phyloP scores from a whole-genome alignment of 805 yeast species.

The Yarrowia keelungensis region DNA sequence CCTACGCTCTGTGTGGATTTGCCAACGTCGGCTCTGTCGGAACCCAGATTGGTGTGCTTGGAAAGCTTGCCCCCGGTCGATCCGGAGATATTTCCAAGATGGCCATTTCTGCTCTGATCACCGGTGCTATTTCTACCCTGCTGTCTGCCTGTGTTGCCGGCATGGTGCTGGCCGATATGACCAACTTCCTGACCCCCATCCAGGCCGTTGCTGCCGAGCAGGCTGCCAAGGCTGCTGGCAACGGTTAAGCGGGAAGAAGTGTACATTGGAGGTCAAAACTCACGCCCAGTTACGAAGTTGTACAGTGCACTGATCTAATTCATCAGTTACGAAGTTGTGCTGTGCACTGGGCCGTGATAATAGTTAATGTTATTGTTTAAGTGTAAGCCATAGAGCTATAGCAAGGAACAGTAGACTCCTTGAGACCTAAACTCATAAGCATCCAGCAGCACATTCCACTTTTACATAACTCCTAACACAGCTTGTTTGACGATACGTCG shows the following conservation, averaged over 20 bases:
- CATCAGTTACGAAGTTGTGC: slow-evolving; percentile 26
- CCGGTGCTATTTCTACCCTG: slow-evolving; percentile 62
- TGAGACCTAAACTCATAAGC: too few relatives aligned
- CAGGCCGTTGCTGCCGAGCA: slow-evolving; percentile 34
- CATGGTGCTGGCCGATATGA: slow-evolving; percentile 63
- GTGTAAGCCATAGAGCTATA: too few relatives aligned
- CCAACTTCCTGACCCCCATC: slow-evolving; percentile 39
- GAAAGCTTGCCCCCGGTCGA: slow-evolving; percentile 60
- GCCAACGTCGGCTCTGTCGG: slow-evolving; percentile 69
- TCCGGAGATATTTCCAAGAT: slow-evolving; percentile 57
- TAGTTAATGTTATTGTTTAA: slow-evolving; percentile 22
- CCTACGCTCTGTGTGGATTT: slow-evolving; percentile 69
- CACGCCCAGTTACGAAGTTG: slow-evolving; percentile 30
- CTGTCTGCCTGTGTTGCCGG: slow-evolving; percentile 67
- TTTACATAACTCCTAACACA: too few relatives aligned
- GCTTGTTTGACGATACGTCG: too few relatives aligned
- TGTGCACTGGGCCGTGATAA: slow-evolving; percentile 7
- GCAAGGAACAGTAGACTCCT: too few relatives aligned
- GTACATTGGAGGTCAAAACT: background rate
- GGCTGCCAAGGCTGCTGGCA: slow-evolving; percentile 26
- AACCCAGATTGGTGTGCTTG: slow-evolving; percentile 65
- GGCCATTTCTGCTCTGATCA: slow-evolving; percentile 58
- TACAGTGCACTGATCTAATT: slow-evolving; percentile 6
- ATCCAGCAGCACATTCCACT: too few relatives aligned
- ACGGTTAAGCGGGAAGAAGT: background rate